Evolutionary conservation across 2,329 filamentous ascomycete genomes (phyloP).

Genomic region (Pseudogymnoascus pannorum): DNA sequence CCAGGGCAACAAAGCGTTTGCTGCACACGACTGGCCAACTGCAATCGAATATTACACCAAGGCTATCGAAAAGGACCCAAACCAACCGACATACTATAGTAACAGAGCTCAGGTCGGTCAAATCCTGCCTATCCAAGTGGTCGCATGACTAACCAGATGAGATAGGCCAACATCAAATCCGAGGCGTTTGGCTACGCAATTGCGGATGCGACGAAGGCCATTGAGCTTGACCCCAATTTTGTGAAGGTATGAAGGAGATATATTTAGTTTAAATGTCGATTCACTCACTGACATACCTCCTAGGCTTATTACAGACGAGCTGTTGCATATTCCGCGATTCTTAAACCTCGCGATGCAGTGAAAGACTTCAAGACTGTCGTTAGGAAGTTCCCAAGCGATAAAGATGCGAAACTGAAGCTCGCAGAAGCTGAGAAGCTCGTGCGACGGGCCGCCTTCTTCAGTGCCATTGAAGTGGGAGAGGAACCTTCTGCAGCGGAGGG

Average conservation of each 20-base stretch:
- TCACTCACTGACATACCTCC: slow-evolving; percentile 16
- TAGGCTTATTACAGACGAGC: slow-evolving; percentile 93
- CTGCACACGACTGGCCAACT: slow-evolving; percentile 73
- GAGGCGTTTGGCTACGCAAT: slow-evolving; percentile 94
- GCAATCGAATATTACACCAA: slow-evolving; percentile 80
- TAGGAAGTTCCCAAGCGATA: slow-evolving; percentile 78
- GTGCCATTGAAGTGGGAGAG: slow-evolving; percentile 88
- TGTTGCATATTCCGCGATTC: slow-evolving; percentile 82
- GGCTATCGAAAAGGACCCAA: slow-evolving; percentile 76
- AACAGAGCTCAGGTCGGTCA: slow-evolving; percentile 82
- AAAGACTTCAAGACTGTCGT: slow-evolving; percentile 89
- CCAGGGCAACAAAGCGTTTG: slow-evolving; percentile 90
- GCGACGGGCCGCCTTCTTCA: slow-evolving; percentile 84
- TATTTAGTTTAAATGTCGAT: not conserved
- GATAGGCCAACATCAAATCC: slow-evolving; percentile 84
- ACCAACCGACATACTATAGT: slow-evolving; percentile 84
- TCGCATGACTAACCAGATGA: slow-evolving; percentile 42
- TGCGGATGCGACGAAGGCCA: slow-evolving; percentile 80
- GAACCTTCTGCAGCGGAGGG: slow-evolving; percentile 88
- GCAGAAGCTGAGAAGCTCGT: slow-evolving; percentile 93
- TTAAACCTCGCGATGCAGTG: slow-evolving; percentile 80
- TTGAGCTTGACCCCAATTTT: slow-evolving; percentile 81
- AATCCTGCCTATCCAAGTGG: slow-evolving; percentile 24
- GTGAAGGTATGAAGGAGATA: slow-evolving; percentile 59
- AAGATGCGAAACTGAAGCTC: slow-evolving; percentile 83